Evolutionary conservation across 306 rosid species (phyloP), one percentile per base, ranked within the genome.

Genomic region (Rosa persica): DNA sequence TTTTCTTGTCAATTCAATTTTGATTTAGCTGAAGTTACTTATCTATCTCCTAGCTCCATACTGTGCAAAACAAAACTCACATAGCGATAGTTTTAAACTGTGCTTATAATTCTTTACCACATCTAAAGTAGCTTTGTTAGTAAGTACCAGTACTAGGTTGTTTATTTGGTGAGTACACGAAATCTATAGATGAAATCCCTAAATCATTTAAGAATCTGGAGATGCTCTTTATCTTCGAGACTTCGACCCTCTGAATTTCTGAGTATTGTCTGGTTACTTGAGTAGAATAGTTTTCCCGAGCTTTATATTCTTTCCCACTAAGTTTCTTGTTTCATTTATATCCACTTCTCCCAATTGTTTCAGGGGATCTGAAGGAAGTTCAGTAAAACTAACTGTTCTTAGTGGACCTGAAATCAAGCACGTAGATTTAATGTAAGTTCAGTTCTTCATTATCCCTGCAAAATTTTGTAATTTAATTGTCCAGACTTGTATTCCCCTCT

Each of bases 311-410:
- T 72, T 36, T 34, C 34, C 54, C 12, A 19, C 22, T 20, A 25
- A 47, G 38, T 60, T 69, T 78, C 67, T 75, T 48, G 61, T 74
- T 76, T 60, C 73, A 46, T 78, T 51, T 78, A 34, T 71, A 70
- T 83, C 40, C 72, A 36, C 80, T 83, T 76, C 77, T 76, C 43
- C 81, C 86, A 43, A 82, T 43, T 81, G 78, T 81, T 69, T 83
- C 89, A 95, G 99, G 90, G 99, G 99, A 73, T 78, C 96, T 49
- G 96, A 93, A 79, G 97, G 99, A 83, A 95, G 94, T 87, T 74
- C 88, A 13, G 96, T 95, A 84, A 86, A 89, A 75, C 84, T 95
- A 85, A 90, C 97, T 20, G 82, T 95, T 86, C 87, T 76, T 36
- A 92, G 93, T 86, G 98, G 99, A 70, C 76, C 81, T 39, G 95